These are phyloP conservation scores for Apiospora pterosperma DNA, from an alignment of 2,329 filamentous ascomycete genomes.

Conservation along the genomic window DNA sequence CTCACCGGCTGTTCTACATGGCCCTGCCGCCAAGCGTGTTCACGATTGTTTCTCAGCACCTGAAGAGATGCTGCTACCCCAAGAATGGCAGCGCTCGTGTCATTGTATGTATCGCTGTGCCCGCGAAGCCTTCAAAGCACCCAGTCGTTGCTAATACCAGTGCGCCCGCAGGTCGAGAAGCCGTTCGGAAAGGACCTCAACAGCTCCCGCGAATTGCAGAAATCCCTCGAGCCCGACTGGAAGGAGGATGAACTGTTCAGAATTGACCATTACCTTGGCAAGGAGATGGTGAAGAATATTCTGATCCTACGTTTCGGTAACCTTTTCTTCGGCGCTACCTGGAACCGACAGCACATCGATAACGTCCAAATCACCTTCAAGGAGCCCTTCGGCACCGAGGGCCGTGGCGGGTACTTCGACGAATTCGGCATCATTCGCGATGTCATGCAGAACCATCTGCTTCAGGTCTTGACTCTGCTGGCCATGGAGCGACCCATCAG, in stretches of 20 bases:
- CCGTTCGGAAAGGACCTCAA: conserved; percentile 96
- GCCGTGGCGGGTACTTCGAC: conserved; percentile 97
- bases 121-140: background rate
- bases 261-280: conserved; percentile 98
- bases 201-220: conserved; percentile 91
- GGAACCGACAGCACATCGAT: conserved; percentile 99
- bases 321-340: conserved; percentile 96
- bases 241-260: conserved; percentile 98
- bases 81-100: conserved; percentile 86
- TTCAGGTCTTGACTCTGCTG: conserved; percentile 92
- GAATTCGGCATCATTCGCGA: conserved; percentile 99
- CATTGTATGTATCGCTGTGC: conserved; percentile 61
- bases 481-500: conserved; percentile 98
- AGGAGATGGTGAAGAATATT: conserved; percentile 99
- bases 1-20: conserved; percentile 98
- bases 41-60: conserved; percentile 92
- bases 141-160: background rate
- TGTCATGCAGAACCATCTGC: conserved; percentile 99
- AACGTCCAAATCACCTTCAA: conserved; percentile 99
- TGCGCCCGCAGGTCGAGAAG: conserved; percentile 77
- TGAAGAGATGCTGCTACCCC: conserved; percentile 97
- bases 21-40: conserved; percentile 96
- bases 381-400: conserved; percentile 97
- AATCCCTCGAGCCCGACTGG: conserved; percentile 95
- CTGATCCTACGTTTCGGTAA: conserved; percentile 97